Base-by-base conservation (phyloP, 345 rosid genomes). In the Gossypium rotundifolium region DNA sequence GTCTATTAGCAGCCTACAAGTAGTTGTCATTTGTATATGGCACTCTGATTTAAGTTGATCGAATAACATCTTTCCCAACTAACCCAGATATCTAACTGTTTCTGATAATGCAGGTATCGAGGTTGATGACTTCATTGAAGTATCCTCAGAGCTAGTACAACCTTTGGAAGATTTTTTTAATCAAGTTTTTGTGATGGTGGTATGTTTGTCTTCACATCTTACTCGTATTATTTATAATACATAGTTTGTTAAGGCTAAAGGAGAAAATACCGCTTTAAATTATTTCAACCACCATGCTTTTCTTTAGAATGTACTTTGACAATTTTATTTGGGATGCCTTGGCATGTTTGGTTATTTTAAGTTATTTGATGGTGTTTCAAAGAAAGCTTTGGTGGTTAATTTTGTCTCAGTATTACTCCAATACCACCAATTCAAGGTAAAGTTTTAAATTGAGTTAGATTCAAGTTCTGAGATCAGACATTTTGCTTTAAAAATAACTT, bases 181-280 rank as follows among this genome's bases (percentile, higher is more conserved):
- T 79, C 76, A 88, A 76, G 97, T 92, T 70, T 92, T 94, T 22
- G 97, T 94, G 75, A 94, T 94, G 98, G 98, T 92, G 98, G 98
- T 92, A 84, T 44, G 98, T 85, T 33, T 77, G 9, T 75, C 81
- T 76, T 52, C 17, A 1, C 23, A 25, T 27, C 44, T 40, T 16
- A 11, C 33, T 74, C 27, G 11, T 9, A 23, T 44, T 13, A 45
- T 25, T 38, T 38, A 27, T 52, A 51, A 17, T 69, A 11, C 18
- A 40, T 12, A 1, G 63, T 13, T 23, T 11, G 13, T 20, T n/a
- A 65, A 65, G 40, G 6, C 40, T 44, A 18, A 64, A 18, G 18
- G 13, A 2, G 33, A 38, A n/a, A 66, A 45, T 22, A 14, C 71
- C 7, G 51, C 27, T 45, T 45, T 6, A 65, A 65, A 61, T 60